These are phyloP conservation scores for Brassica carinata DNA, from an alignment of 345 rosid species.

Conservation along the genomic window DNA sequence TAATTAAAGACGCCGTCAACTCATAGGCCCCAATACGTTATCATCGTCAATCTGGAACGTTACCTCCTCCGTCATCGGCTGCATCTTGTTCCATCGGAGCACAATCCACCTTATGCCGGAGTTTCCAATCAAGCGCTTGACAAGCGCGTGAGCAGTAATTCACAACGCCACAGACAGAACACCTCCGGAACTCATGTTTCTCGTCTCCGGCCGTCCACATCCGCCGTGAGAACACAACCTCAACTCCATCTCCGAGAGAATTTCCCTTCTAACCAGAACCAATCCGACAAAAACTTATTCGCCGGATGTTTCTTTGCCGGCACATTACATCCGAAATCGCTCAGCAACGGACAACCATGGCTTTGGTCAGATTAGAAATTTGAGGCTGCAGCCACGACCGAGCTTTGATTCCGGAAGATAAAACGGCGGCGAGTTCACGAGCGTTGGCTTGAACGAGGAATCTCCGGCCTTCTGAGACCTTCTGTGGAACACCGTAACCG, in stretches of 20 bases:
- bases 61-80: conserved; percentile 56
- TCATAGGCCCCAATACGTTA: conserved; percentile 23
- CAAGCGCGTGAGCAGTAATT: conserved; percentile 98
- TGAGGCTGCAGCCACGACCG: conserved; percentile 59
- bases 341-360: conserved; percentile 70
- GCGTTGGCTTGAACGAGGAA: conserved; percentile 95
- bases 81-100: conserved; percentile 65
- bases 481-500: conserved; percentile 93
- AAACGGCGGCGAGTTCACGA: conserved; percentile 76
- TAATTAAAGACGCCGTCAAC: conserved; percentile 38
- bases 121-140: conserved; percentile 96
- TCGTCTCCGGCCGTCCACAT: conserved; percentile 91
- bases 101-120: conserved; percentile 81
- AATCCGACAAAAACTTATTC: conserved; percentile 69
- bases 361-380: conserved; percentile 31
- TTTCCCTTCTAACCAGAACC: conserved; percentile 59
- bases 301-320: conserved; percentile 89
- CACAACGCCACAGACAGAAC: conserved; percentile 92
- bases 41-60: conserved; percentile 46
- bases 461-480: conserved; percentile 82
- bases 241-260: conserved; percentile 53
- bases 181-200: conserved; percentile 90
- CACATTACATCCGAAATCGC: conserved; percentile 98
- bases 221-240: conserved; percentile 81
- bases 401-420: conserved; percentile 45